These are phyloP conservation scores for Phytophthora fragariaefolia DNA, from an alignment of 352 stramenopile genomes.

Conservation along the genomic window DNA sequence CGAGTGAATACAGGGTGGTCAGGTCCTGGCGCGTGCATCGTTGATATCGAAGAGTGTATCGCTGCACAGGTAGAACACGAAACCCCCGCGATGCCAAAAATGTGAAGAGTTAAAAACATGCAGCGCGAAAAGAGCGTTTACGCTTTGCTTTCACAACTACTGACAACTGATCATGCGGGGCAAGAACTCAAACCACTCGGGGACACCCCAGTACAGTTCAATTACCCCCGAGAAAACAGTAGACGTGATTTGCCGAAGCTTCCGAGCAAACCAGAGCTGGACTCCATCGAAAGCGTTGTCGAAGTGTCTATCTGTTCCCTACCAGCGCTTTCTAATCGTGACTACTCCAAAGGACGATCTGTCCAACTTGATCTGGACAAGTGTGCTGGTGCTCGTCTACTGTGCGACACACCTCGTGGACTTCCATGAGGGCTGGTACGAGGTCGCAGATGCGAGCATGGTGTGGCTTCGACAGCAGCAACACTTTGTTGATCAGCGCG, in stretches of 20 bases:
- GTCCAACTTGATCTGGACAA: constrained; percentile 61
- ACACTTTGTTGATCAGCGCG: constrained; percentile 54
- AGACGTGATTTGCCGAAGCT: constrained; percentile 46
- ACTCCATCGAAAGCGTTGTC: constrained; percentile 51
- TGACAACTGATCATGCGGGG: constrained; percentile 10
- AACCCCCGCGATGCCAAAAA: constrained; percentile 19
- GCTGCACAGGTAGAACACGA: constrained; percentile 9
- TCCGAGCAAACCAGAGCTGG: constrained; percentile 45
- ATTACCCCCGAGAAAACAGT: constrained; percentile 41
- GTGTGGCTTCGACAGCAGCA: constrained; percentile 59
- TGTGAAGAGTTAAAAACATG: too few species aligned
- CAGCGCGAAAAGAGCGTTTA: too few species aligned
- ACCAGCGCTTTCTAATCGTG: constrained; percentile 41
- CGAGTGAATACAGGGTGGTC: constrained; percentile 66
- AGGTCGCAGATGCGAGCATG: constrained; percentile 38
- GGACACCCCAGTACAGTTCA: background rate
- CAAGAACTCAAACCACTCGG: constrained; percentile 7
- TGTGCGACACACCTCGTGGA: constrained; percentile 51
- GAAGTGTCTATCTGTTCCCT: constrained; percentile 48
- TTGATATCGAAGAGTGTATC: constrained; percentile 15
- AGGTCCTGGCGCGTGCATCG: constrained; percentile 26
- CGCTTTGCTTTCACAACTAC: too few species aligned
- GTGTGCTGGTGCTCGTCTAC: constrained; percentile 54
- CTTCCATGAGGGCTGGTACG: constrained; percentile 61
- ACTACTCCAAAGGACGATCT: constrained; percentile 51